Base-by-base conservation (phyloP, 108 stramenopile species). In the Conticribra weissflogii region DNA sequence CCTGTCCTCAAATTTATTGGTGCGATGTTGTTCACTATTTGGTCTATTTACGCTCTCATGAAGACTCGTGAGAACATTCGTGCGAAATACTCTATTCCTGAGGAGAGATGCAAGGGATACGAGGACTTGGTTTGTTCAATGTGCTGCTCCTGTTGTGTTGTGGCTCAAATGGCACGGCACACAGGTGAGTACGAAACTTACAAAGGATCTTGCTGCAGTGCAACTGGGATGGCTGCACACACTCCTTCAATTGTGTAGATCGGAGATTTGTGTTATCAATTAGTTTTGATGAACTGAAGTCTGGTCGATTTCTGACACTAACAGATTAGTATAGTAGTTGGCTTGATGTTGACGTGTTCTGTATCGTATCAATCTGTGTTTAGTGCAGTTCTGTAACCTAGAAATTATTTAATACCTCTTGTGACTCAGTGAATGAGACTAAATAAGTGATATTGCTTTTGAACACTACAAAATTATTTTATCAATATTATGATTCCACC, bases 101-200 rank as follows among this genome's bases (percentile, higher is more conserved):
- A 90, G 65, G 53, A 85, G 45, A 65, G 54, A 18, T 95, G 89
- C 58, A 19, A 19, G 2, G 89, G 88, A 2, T 84, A 75, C 51
- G 94, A 95, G 63, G 94, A 95, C 71, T 48, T 88, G 34, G 86
- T 84, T 58, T 91, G 87, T 55, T 66, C 88, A 12, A 21, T 79
- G 24, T 92, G 62, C 47, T 95, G 94, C 57, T 79, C 81, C 7
- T 89, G 88, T 75, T 95, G 94, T 54, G 78, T 88, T 30, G 71
- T 90, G 7, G 85, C 88, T 8, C 94, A 95, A 47, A 85, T 95
- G 72, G 79, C 86, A 2, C 81, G 94, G 32, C 94, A 95, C 53
- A 92, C 94, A 1, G 94, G 90, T 50, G 93, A 94, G 54, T 92
- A 89, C 74, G 90, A 91, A 72, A 94, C 84, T 36, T 89, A 94